These are phyloP conservation scores for Dalbergia oliveri DNA, from an alignment of 306 rosid species.

Conservation along the genomic window DNA sequence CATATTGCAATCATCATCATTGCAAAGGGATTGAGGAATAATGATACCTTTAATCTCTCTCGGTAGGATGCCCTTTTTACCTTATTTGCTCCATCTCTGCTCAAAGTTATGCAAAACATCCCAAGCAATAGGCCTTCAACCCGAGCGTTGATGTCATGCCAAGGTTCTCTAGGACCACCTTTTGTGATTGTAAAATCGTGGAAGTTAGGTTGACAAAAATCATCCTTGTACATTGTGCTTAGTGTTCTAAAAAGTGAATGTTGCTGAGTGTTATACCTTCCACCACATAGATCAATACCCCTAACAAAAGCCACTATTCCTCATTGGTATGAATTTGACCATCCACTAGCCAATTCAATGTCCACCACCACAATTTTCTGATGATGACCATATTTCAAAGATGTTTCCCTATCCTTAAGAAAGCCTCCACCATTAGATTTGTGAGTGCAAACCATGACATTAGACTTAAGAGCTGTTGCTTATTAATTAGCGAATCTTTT, in stretches of 20 bases:
- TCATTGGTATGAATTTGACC: constrained; percentile 35
- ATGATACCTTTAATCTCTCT: constrained; percentile 57
- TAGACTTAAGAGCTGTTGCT: too few species aligned
- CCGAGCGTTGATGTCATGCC: constrained; percentile 75
- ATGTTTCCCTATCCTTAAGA: too few species aligned
- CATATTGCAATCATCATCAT: constrained; percentile 57
- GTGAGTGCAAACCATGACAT: too few species aligned
- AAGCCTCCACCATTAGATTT: constrained; percentile 70
- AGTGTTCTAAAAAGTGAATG: constrained; percentile 73
- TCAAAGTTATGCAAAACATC: constrained; percentile 73
- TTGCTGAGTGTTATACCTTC: constrained; percentile 66
- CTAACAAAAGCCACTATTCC: constrained; percentile 73
- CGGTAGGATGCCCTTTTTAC: constrained; percentile 59
- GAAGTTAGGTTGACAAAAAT: constrained; percentile 75
- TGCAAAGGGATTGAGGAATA: constrained; percentile 75
- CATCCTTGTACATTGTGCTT: constrained; percentile 68
- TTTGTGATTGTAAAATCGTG: constrained; percentile 55
- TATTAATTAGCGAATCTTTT: too few species aligned
- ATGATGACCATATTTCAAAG: constrained; percentile 72
- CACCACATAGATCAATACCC: constrained; percentile 75
- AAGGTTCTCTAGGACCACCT: constrained; percentile 78
- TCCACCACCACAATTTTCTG: constrained; percentile 76
- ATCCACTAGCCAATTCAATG: constrained; percentile 55
- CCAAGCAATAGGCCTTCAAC: constrained; percentile 80
- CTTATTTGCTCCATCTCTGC: constrained; percentile 75